Base-by-base conservation (phyloP, 257 asterid genomes). In the Capsicum chinense region DNA sequence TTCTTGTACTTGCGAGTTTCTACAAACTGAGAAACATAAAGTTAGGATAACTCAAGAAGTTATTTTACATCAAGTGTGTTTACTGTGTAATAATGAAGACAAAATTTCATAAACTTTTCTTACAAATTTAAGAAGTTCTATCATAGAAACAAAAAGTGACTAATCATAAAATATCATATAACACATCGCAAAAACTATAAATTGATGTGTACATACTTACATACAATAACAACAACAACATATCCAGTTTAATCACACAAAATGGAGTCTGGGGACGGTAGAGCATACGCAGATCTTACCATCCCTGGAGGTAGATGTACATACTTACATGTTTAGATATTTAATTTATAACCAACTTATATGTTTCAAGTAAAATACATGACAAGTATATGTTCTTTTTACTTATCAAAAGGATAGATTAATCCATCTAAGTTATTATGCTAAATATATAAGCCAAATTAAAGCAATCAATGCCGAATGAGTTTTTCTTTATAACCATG, bases 311-410 rank as follows among this genome's bases (percentile, higher is more conserved):
- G 44, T 39, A 39, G 44, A 4, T 33, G 14, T 13, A 76, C 14
- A 7, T 6, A 52, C 63, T 76, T 52, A 74, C 81, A 50, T 50
- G 47, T 7, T 74, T 56, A 50, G 81, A 21, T 74, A 74, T 74
- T 74, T 74, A 48, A 73, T 74, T 21, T 21, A 67, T 37, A 67
- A 67, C 6, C 1, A 67, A 5, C 47, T 33, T 15, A 33, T 33
- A 66, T 73, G 80, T 73, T 73, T 17, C 48, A 42, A 19, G 59
- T 11, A 47, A 47, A 48, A 26, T 19, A 6, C 19, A 9, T 50
- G 80, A 50, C 42, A 39, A 68, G 54, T 68, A 39, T 7, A 39
- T 68, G 78, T 15, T 50, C 9, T 17, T 26, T 68, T 17, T 47
- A 70, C 9, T 44, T 33, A 7, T 37, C 76, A 67, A 37, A 37